A percentile compares a stretch with the other conserved stretches of the same genome.
These are phyloP conservation scores for Talaromyces proteolyticus DNA, from an alignment of 495 filamentous ascomycete species.

Conservation along the genomic window DNA sequence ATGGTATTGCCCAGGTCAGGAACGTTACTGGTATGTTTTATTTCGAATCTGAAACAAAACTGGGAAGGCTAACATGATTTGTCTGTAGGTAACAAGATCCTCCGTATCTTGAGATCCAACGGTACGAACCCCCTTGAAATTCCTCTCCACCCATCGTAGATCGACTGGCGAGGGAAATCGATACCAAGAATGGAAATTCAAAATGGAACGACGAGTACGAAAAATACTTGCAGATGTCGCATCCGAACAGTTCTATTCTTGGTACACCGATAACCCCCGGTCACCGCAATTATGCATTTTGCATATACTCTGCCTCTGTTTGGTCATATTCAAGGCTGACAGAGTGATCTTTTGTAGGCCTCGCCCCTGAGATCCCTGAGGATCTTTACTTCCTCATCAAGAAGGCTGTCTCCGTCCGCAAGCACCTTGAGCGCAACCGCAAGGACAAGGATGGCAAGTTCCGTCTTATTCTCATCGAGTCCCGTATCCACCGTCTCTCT, in stretches of 20 bases:
- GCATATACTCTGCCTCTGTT: slow-evolving; percentile 69
- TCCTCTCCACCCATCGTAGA: slow-evolving; percentile 3
- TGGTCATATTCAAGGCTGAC: slow-evolving; percentile 85
- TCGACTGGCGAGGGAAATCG: neutral
- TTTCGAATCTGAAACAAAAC: neutral
- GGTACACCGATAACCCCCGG: neutral
- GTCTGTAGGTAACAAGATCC: slow-evolving; percentile 90
- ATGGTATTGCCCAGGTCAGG: slow-evolving; percentile 96
- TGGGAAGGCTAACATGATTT: slow-evolving; percentile 13
- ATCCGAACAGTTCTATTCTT: neutral
- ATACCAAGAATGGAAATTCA: neutral
- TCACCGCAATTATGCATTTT: neutral
- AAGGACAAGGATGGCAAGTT: slow-evolving; percentile 99
- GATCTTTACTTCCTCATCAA: slow-evolving; percentile 99
- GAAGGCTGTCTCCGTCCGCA: slow-evolving; percentile 99
- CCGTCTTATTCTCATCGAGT: slow-evolving; percentile 99
- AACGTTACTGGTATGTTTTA: slow-evolving; percentile 79
- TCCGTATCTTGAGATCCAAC: slow-evolving; percentile 92
- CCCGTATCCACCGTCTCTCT: slow-evolving; percentile 96
- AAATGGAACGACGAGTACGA: neutral
- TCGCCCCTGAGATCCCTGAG: slow-evolving; percentile 95
- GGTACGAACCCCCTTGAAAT: slow-evolving; percentile 59
- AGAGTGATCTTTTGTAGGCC: slow-evolving; percentile 89
- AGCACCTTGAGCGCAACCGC: slow-evolving; percentile 99
- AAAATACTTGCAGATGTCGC: neutral